A percentile compares a stretch with the other conserved stretches of the same genome.
Evolutionary conservation across 2,329 filamentous ascomycete species (phyloP).

Genomic region (Graphiopsis chlorocephala): DNA sequence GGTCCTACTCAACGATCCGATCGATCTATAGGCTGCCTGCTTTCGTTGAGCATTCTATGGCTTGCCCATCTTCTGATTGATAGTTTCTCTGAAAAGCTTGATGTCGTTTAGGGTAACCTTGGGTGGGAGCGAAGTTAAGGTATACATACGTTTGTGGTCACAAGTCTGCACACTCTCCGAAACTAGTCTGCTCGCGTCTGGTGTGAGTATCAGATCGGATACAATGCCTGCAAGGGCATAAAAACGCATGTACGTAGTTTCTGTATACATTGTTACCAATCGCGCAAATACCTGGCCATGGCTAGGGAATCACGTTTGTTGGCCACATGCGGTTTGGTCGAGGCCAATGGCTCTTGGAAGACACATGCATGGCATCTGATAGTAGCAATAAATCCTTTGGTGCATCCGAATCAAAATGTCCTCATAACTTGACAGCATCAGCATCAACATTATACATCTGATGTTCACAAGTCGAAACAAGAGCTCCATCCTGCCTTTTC

Average conservation of each 20-base stretch:
- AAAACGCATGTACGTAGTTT: too few relatives aligned
- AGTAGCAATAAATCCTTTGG: background rate
- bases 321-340: too few relatives aligned
- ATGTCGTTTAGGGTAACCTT: background rate
- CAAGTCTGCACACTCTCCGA: background rate
- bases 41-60: background rate
- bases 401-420: background rate
- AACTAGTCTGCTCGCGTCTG: background rate
- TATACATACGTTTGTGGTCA: background rate
- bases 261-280: too few relatives aligned
- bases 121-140: background rate
- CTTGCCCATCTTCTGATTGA: background rate
- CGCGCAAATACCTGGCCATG: too few relatives aligned
- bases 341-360: too few relatives aligned
- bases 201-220: background rate
- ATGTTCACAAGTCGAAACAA: conserved; percentile 27
- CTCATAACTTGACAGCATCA: conserved; percentile 15
- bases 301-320: too few relatives aligned
- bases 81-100: background rate
- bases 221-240: too few relatives aligned
- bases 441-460: conserved; percentile 28
- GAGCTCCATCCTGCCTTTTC: conserved; percentile 25
- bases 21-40: background rate
- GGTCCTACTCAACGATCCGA: background rate
- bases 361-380: too few relatives aligned